Evolutionary conservation across 192 early-diverging fungal genomes (phyloP), one percentile per base, ranked within the genome.

Genomic region (Backusella tarrabulga): DNA sequence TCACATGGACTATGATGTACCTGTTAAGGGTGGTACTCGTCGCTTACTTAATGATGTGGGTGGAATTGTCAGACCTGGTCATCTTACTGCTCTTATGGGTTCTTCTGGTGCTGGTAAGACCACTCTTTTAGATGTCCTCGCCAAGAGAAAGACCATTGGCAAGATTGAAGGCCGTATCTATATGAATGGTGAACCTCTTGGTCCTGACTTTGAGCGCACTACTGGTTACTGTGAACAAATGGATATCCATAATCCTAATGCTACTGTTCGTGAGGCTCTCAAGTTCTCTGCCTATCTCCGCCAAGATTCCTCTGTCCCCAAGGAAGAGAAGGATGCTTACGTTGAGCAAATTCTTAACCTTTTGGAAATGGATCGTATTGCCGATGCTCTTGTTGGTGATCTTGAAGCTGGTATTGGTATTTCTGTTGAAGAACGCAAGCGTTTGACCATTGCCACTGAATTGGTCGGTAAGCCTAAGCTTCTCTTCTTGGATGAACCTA

Each of bases 21-120:
- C 91, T 9, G 84, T 85, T 72, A 90, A 88, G 73, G 85, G 80
- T 40, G 88, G 88, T 21, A 75, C 88, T 56, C 85, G 87, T 73
- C 91, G 93, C 74, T 81, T 96, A 9, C 80, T 96, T 38, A 83
- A 89, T 78, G 77, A 84, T 60, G 88, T 94, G 87, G 81, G 86
- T 1, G 97, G 96, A 44, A 83, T 88, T 50, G 91, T 94, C 40
- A 80, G 84, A 29, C 87, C 94, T n/a, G 94, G 93, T 60, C 88
- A 93, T 68, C 85, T 96, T 68, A 91, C 95, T 69, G 95, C 94
- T 7, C 90, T 99, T 34, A 97, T 98, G 90, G 97, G 97, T 7
- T 93, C 95, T 2, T 93, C 91, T 60, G 97, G 97, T n/a, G 94
- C 96, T 15, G 97, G 93, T 72, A 94, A 94, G 80, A 94, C 93